Evolutionary conservation across 2,329 filamentous ascomycete genomes (phyloP).

Genomic region (Cordyceps cicadae): DNA sequence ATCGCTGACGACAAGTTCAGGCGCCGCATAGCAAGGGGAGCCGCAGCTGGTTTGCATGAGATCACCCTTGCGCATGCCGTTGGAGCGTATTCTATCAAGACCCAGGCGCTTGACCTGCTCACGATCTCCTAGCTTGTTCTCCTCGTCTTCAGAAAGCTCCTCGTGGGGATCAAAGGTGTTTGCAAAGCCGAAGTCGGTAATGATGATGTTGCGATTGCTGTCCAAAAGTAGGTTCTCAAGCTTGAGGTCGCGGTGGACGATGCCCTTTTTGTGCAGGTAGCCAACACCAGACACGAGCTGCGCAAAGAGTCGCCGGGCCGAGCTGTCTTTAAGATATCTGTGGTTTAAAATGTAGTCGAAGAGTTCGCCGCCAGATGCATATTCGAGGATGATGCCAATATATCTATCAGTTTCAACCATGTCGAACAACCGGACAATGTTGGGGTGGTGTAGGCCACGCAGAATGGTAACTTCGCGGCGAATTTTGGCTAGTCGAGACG

Average conservation of each 20-base stretch:
- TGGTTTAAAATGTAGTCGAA: constrained; percentile 98
- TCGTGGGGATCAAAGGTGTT: constrained; percentile 92
- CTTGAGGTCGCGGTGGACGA: constrained; percentile 94
- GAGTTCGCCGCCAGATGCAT: constrained; percentile 92
- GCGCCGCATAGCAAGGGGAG: constrained; percentile 94
- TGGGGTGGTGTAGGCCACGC: constrained; percentile 79
- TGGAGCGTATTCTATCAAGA: constrained; percentile 69
- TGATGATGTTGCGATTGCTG: constrained; percentile 97
- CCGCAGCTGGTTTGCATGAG: constrained; percentile 99
- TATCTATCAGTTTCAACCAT: constrained; percentile 97
- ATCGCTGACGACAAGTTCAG: constrained; percentile 94
- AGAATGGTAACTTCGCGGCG: constrained; percentile 94
- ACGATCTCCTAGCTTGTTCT: constrained; percentile 75
- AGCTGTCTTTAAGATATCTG: constrained; percentile 88
- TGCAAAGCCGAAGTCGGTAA: constrained; percentile 97
- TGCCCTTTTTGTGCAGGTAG: constrained; percentile 96
- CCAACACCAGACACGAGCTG: constrained; percentile 94
- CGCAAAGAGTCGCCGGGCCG: constrained; percentile 83
- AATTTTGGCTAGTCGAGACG: constrained; percentile 86
- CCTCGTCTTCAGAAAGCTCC: constrained; percentile 82
- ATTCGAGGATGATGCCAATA: constrained; percentile 97
- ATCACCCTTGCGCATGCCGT: constrained; percentile 77
- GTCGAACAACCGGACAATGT: constrained; percentile 93
- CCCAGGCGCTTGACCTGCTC: constrained; percentile 81
- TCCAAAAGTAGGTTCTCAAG: constrained; percentile 92